phyloP scores from a whole-genome alignment of 2,329 filamentous ascomycete species.

The Fusarium neocosmosporiellum region DNA sequence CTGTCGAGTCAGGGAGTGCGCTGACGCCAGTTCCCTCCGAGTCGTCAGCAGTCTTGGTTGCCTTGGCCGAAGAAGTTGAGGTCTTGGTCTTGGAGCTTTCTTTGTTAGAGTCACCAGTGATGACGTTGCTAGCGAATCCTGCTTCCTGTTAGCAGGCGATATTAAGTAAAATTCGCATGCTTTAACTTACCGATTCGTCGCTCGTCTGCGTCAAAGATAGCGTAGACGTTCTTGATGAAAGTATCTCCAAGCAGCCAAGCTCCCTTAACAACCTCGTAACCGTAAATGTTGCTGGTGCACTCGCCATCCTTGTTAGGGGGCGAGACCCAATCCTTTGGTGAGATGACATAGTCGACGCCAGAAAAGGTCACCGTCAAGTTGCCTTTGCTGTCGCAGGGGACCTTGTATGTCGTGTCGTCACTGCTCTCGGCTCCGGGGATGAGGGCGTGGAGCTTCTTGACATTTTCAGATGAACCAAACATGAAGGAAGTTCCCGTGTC shows the following conservation, averaged over 20 bases:
- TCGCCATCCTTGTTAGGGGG: conserved; percentile 55
- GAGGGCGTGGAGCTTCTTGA: conserved; percentile 72
- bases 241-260: conserved; percentile 87
- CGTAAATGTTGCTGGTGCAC: conserved; percentile 80
- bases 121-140: conserved; percentile 39
- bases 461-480: conserved; percentile 76
- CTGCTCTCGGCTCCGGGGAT: conserved; percentile 71
- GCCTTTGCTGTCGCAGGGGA: conserved; percentile 77
- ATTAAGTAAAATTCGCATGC: rapidly evolving
- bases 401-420: conserved; percentile 71
- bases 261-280: conserved; percentile 72
- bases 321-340: conserved; percentile 77
- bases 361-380: conserved; percentile 75
- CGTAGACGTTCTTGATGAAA: conserved; percentile 91
- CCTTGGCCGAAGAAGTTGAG: conserved; percentile 12
- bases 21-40: conserved; percentile 28
- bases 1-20: conserved; percentile 22
- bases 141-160: conserved; percentile 15
- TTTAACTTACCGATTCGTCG: conserved; percentile 67
- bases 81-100: conserved; percentile 21
- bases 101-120: conserved; percentile 19
- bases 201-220: conserved; percentile 82
- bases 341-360: conserved; percentile 73
- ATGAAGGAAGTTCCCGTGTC: conserved; percentile 88
- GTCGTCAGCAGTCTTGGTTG: conserved; percentile 27